phyloP scores from a whole-genome alignment of 768 basidiomycete species.

The Stropharia rugosoannulata region DNA sequence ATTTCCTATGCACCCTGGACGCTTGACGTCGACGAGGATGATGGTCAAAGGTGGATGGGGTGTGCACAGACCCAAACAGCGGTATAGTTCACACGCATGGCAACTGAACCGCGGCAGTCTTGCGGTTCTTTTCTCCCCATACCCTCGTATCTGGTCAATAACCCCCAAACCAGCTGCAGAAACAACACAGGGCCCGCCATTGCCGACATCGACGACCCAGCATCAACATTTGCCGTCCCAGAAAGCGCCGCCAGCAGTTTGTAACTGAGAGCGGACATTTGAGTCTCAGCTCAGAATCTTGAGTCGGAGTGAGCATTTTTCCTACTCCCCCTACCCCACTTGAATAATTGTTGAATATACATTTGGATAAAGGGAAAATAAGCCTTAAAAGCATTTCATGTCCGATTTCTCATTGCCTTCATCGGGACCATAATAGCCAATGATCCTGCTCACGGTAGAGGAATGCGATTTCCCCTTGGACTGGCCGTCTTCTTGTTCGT shows the following conservation, averaged over 20 bases:
- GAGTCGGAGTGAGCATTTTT: slow-evolving; percentile 47
- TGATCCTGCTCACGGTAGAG: too few species aligned
- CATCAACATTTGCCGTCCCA: not conserved
- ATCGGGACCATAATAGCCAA: too few species aligned
- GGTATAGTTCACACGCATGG: slow-evolving; percentile 25
- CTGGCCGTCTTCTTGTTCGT: too few species aligned
- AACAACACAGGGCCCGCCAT: not conserved
- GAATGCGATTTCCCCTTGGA: too few species aligned
- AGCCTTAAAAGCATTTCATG: too few species aligned
- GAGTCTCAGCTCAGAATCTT: slow-evolving; percentile 47
- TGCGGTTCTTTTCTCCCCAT: slow-evolving; percentile 16
- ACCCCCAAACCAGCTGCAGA: slow-evolving; percentile 1
- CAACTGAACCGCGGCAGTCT: slow-evolving; percentile 9
- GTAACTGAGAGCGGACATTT: slow-evolving; percentile 18
- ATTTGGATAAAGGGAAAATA: too few species aligned
- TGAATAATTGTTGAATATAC: too few species aligned
- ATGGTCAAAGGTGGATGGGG: slow-evolving; percentile 8
- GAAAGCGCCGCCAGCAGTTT: not conserved
- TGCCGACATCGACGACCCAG: not conserved
- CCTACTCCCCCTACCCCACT: slow-evolving; percentile 19
- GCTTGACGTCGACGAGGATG: not conserved
- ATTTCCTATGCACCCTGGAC: not conserved
- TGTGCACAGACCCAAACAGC: slow-evolving; percentile 20
- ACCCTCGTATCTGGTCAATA: slow-evolving; percentile 7
- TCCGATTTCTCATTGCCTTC: too few species aligned